phyloP scores from a whole-genome alignment of 768 basidiomycete genomes.

The Gymnopilus dilepis region DNA sequence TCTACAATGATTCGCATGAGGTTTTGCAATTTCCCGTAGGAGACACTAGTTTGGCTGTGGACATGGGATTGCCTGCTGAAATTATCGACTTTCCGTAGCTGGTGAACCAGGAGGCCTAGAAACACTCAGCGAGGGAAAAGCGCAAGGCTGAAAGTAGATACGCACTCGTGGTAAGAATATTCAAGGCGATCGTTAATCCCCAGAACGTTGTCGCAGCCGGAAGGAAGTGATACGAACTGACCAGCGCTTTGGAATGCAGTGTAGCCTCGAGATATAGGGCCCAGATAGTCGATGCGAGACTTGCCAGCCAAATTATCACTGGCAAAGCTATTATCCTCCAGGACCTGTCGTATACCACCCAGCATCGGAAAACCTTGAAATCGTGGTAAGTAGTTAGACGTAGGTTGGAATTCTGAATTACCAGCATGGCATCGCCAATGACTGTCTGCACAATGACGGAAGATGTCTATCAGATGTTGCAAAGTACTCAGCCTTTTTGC shows the following conservation, averaged over 20 bases:
- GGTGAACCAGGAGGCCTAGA: not conserved
- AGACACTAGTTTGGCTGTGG: not conserved
- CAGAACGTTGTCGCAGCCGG: conserved; percentile 21
- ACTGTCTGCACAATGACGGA: conserved; percentile 19
- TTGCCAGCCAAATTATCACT: conserved; percentile 16
- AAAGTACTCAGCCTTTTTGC: not conserved
- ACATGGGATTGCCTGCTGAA: not conserved
- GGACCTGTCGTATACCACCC: conserved; percentile 1
- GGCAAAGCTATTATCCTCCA: not conserved
- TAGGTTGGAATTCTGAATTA: not conserved
- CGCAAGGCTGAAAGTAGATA: not conserved
- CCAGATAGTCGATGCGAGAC: conserved; percentile 3
- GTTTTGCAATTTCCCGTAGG: not conserved
- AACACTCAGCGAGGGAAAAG: not conserved
- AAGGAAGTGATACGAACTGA: conserved; percentile 15
- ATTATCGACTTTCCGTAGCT: not conserved
- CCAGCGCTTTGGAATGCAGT: conserved; percentile 4
- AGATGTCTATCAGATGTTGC: conserved; percentile 19
- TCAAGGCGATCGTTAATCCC: conserved; percentile 34
- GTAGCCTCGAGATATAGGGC: conserved; percentile 19
- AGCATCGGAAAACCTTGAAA: conserved; percentile 12
- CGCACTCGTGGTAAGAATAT: conserved; percentile 22
- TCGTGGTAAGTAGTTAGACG: not conserved
- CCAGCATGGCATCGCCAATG: conserved; percentile 27
- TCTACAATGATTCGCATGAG: conserved; percentile 7